phyloP scores from a whole-genome alignment of 2,329 filamentous ascomycete genomes.

The Talaromyces sp. region DNA sequence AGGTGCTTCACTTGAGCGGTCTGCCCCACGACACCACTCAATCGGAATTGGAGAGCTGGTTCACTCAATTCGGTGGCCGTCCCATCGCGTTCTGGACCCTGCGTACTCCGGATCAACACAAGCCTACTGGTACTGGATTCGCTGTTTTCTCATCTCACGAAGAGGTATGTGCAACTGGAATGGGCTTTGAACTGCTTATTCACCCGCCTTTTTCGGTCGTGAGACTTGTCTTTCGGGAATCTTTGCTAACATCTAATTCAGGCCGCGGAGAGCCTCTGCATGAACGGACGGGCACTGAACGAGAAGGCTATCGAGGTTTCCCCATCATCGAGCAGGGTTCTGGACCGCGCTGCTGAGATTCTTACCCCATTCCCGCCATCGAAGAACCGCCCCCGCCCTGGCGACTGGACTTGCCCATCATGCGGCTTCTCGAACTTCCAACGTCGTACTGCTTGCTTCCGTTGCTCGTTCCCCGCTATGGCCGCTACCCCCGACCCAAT shows the following conservation, averaged over 20 bases:
- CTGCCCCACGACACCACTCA: slow-evolving; percentile 97
- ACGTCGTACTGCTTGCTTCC: slow-evolving; percentile 96
- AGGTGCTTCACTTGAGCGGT: slow-evolving; percentile 97
- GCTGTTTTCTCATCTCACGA: slow-evolving; percentile 98
- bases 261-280: slow-evolving; percentile 97
- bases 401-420: slow-evolving; percentile 98
- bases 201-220: background rate
- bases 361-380: slow-evolving; percentile 96
- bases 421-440: slow-evolving; percentile 99
- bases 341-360: slow-evolving; percentile 94
- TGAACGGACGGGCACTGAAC: slow-evolving; percentile 97
- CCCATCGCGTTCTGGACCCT: slow-evolving; percentile 99
- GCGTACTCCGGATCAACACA: slow-evolving; percentile 96
- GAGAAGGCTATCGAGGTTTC: slow-evolving; percentile 99
- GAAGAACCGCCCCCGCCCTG: slow-evolving; percentile 95
- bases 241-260: slow-evolving; percentile 18
- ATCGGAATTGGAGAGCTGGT: slow-evolving; percentile 98
- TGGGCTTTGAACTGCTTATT: no score
- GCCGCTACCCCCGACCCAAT: slow-evolving; percentile 75
- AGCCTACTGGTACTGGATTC: slow-evolving; percentile 98
- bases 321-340: slow-evolving; percentile 91
- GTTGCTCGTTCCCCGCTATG: slow-evolving; percentile 97
- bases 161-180: no score
- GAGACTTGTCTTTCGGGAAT: slow-evolving; percentile 4
- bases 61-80: slow-evolving; percentile 95